Conservation (phyloP, 441 rosid species). For the Euphorbia corollata region DNA sequence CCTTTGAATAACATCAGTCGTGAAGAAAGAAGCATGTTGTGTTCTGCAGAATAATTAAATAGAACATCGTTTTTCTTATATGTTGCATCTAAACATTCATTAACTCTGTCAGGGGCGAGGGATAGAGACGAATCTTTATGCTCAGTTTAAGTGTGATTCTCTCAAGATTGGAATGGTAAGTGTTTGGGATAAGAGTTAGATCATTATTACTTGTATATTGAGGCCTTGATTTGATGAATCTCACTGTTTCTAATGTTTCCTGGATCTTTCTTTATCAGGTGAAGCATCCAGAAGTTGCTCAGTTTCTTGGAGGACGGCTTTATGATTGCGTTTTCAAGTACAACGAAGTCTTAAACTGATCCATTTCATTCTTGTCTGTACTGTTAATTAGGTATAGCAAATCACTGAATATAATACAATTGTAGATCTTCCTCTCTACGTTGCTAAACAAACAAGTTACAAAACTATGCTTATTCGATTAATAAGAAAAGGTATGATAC, state of each 20-base stretch:
- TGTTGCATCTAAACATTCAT: not conserved
- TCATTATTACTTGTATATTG: not conserved
- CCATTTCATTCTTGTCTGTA: constrained; percentile 15
- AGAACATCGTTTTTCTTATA: not conserved
- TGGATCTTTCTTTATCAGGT: constrained; percentile 44
- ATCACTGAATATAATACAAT: constrained; percentile 5
- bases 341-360: constrained; percentile 46
- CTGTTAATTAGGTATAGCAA: not conserved
- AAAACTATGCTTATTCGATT: not conserved
- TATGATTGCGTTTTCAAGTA: constrained; percentile 91
- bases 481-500: constrained; percentile 3
- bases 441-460: not conserved
- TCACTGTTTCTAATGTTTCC: constrained; percentile 1
- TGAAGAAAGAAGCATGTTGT: not conserved
- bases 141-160: constrained; percentile 93
- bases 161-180: constrained; percentile 92
- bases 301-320: constrained; percentile 92
- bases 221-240: not conserved
- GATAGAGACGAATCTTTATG: constrained; percentile 90
- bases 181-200: not conserved
- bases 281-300: constrained; percentile 91
- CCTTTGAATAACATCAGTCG: not conserved
- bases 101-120: constrained; percentile 76
- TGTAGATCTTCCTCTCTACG: constrained; percentile 8
- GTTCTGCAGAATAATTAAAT: no score